A percentile compares a stretch with the other conserved stretches of the same genome.
These are phyloP conservation scores for Trichosanthes cucumerina DNA, from an alignment of 306 rosid genomes.

Conservation along the genomic window DNA sequence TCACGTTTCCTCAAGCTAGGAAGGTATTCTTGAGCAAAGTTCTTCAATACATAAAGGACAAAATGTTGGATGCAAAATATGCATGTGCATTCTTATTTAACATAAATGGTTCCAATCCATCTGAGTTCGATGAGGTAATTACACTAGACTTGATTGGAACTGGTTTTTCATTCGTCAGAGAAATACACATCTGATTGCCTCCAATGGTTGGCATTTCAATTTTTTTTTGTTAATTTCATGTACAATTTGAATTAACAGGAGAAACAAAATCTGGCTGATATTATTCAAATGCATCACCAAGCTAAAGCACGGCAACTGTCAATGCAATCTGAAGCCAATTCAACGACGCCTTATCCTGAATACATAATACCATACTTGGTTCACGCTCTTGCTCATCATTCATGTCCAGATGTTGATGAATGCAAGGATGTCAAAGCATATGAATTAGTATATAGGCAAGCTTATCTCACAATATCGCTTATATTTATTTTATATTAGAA, in stretches of 20 bases:
- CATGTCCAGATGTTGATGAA: slow-evolving; percentile 77
- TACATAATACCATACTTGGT: slow-evolving; percentile 71
- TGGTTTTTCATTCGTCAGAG: slow-evolving; percentile 4
- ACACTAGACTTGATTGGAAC: slow-evolving; percentile 12
- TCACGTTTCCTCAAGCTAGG: slow-evolving; percentile 64
- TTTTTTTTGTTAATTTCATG: slow-evolving; percentile 15
- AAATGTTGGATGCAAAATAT: slow-evolving; percentile 85
- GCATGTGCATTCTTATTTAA: slow-evolving; percentile 68
- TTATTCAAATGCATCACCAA: slow-evolving; percentile 85
- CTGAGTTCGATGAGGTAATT: slow-evolving; percentile 68
- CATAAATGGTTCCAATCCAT: slow-evolving; percentile 43
- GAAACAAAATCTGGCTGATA: slow-evolving; percentile 69
- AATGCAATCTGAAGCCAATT: slow-evolving; percentile 55
- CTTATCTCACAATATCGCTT: not conserved
- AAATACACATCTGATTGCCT: not conserved
- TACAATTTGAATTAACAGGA: slow-evolving; percentile 45
- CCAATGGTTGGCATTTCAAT: not conserved
- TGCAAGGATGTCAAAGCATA: slow-evolving; percentile 77
- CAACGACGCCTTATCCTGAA: slow-evolving; percentile 66
- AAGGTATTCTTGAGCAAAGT: slow-evolving; percentile 63
- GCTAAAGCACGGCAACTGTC: slow-evolving; percentile 57
- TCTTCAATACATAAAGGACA: slow-evolving; percentile 84
- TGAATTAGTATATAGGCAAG: slow-evolving; percentile 68
- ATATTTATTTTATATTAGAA: not conserved
- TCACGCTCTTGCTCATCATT: slow-evolving; percentile 79